These are phyloP conservation scores for Beauveria bassiana DNA, from an alignment of 2,329 filamentous ascomycete species.

Conservation along the genomic window DNA sequence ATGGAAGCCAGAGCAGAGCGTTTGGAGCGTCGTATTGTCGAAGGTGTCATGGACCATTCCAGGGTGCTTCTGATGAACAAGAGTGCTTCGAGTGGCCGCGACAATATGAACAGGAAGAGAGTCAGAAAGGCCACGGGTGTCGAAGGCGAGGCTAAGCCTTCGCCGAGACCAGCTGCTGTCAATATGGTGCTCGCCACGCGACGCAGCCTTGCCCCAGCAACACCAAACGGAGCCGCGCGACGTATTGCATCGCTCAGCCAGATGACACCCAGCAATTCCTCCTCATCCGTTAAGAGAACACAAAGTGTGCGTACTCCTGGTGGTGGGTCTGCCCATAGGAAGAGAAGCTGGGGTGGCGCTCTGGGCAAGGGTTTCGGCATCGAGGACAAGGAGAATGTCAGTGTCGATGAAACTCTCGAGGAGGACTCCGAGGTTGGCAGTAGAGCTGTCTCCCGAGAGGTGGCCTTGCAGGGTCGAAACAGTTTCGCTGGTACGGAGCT, in stretches of 20 bases:
- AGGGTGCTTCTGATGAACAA: slow-evolving; percentile 78
- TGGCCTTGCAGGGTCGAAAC: slow-evolving; percentile 14
- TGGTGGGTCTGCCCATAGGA: slow-evolving; percentile 43
- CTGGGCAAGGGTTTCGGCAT: slow-evolving; percentile 42
- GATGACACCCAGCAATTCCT: slow-evolving; percentile 67
- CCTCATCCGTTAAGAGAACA: slow-evolving; percentile 62
- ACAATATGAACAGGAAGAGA: slow-evolving; percentile 53
- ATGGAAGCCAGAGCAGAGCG: slow-evolving; percentile 88
- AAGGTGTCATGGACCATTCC: slow-evolving; percentile 94
- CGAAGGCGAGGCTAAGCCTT: slow-evolving; percentile 18
- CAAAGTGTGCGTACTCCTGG: slow-evolving; percentile 65
- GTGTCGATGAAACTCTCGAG: slow-evolving; percentile 56
- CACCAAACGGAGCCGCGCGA: slow-evolving; percentile 52
- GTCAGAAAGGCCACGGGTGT: slow-evolving; percentile 33
- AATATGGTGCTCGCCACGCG: slow-evolving; percentile 48
- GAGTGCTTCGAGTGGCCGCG: slow-evolving; percentile 40
- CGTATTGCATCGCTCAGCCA: slow-evolving; percentile 88
- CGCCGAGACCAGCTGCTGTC: slow-evolving; percentile 30
- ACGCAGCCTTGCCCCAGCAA: slow-evolving; percentile 38
- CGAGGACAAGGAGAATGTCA: slow-evolving; percentile 56
- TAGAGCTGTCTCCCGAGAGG: slow-evolving; percentile 12
- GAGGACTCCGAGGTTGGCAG: slow-evolving; percentile 33
- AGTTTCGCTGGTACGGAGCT: slow-evolving; percentile 21
- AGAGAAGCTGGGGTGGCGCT: slow-evolving; percentile 60
- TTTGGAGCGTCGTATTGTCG: slow-evolving; percentile 84